Base-by-base conservation (phyloP, 192 early-diverging fungal genomes). In the Chytriomyces hyalinus region DNA sequence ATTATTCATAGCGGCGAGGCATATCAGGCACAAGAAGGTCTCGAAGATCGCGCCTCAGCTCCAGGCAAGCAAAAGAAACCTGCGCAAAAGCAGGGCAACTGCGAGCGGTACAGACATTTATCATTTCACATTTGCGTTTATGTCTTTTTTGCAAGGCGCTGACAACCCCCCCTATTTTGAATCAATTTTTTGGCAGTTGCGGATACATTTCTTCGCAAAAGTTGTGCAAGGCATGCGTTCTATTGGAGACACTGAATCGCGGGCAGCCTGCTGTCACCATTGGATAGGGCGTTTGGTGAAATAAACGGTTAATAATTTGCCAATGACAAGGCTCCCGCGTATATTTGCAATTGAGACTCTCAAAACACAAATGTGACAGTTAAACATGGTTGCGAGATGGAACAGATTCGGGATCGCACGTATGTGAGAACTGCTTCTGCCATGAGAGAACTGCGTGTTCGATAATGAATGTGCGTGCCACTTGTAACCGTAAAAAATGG, bases 1-100 rank as follows among this genome's bases (percentile, higher is more conserved):
- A 97, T 98, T 51, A 97, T 98, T 49, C 92, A 97, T 80, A 93
- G 94, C 0, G 97, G 97, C 45, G 97, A 98, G 81, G 91, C 93
- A 3, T 94, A 93, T 81, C 85, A 77, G 36, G 20, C 61, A 0
- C 61, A 61, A 36, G 51, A 59, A 17, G 76, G 78, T 48, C 76
- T 70, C 11, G 11, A 9, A 49, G 7, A 61, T 17, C 10, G 20
- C 26, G 10, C 24, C 59, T 48, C 48, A n/a, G 50, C 9, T 15
- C 17, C 48, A 9, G 50, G 50, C 15, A 63, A 63, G 28, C 13
- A 50, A n/a, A 22, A 28, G 13, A 22, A 20, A 13, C 24, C 48
- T 17, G 20, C 28, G 2, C 49, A 85, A 82, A 72, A 57, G 75
- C 49, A 85, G 79, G 64, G 61, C 49, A 69, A 57, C 50, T 44